Evolutionary conservation across 345 rosid species (phyloP).

Genomic region (Arabidopsis arenosa): DNA sequence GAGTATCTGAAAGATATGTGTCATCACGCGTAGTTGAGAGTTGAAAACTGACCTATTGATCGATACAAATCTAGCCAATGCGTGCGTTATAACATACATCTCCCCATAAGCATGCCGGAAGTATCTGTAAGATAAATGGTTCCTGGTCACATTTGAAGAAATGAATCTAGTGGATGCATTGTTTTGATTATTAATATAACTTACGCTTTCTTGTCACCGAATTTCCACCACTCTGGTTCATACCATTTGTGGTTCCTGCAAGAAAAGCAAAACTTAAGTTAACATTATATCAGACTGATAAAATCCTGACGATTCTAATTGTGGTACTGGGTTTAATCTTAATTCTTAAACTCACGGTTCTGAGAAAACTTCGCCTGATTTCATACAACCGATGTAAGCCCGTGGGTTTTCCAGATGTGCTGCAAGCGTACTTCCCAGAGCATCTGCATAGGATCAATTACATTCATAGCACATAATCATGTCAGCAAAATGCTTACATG

Average conservation of each 20-base stretch:
- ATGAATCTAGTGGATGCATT: neutral
- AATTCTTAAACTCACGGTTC: constrained; percentile 63
- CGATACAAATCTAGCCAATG: constrained; percentile 72
- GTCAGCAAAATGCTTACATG: constrained; percentile 19
- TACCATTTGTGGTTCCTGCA: constrained; percentile 75
- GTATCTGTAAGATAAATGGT: constrained; percentile 55
- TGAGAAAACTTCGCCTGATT: constrained; percentile 77
- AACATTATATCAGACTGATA: neutral
- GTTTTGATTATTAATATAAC: constrained; percentile 36
- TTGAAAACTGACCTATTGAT: constrained; percentile 61
- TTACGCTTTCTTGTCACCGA: constrained; percentile 81
- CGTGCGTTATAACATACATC: constrained; percentile 68
- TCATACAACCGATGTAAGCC: constrained; percentile 88
- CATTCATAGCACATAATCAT: neutral
- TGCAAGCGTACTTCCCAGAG: constrained; percentile 75
- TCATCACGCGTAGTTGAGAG: neutral
- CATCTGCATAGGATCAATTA: constrained; percentile 52
- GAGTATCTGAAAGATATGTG: neutral
- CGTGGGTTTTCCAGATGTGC: constrained; percentile 64
- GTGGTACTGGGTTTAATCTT: neutral
- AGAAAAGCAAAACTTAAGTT: constrained; percentile 17
- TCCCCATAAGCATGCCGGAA: constrained; percentile 83
- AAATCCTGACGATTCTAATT: neutral
- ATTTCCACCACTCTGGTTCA: constrained; percentile 99
- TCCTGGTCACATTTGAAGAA: neutral